Base-by-base conservation (phyloP, 768 basidiomycete genomes). In the Boletus patriciae region DNA sequence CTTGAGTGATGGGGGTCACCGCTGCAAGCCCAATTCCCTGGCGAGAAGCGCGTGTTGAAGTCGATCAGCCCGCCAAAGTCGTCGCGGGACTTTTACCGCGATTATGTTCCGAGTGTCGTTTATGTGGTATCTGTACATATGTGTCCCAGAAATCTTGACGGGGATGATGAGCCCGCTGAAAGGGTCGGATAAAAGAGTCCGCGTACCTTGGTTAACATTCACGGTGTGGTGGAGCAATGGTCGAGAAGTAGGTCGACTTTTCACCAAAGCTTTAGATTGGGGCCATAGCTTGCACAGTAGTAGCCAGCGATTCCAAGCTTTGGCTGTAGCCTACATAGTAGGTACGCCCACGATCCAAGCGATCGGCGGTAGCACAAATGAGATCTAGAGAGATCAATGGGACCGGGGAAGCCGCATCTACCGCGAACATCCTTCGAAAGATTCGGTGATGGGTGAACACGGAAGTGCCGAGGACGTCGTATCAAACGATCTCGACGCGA, bases 401-500 rank as follows among this genome's bases (percentile, higher is more conserved):
- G 25, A 29, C 18, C n/a, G 23, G 8, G 38, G 29, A 53, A 55
- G 31, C 31, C 31, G 27, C n/a, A 38, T 31, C 47, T 46, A 15
- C 46, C 31, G 5, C 12, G 15, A 29, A 18, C 10, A 21, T 19
- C 46, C 46, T 53, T 45, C 50, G 36, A 10, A 15, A 50, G 27
- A 54, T 54, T 41, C 19, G n/a, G 37, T 52, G 48, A 3, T 60
- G 43, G 25, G 53, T 29, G 40, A 36, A 12, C n/a, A 21, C 7
- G 25, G 57, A 64, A 49, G 46, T 11, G 19, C 63, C 63, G 65
- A 42, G 54, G 45, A 51, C 37, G 46, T 59, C 64, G 63, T 52
- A 63, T 64, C 64, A 51, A 42, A 27, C 37, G 8, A 34, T 37
- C 13, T 21, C 16, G 34, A 41, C 47, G 51, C 23, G 38, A 25